Base-by-base conservation (phyloP, 148 eudicot genomes). In the Camellia lanceoleosa region DNA sequence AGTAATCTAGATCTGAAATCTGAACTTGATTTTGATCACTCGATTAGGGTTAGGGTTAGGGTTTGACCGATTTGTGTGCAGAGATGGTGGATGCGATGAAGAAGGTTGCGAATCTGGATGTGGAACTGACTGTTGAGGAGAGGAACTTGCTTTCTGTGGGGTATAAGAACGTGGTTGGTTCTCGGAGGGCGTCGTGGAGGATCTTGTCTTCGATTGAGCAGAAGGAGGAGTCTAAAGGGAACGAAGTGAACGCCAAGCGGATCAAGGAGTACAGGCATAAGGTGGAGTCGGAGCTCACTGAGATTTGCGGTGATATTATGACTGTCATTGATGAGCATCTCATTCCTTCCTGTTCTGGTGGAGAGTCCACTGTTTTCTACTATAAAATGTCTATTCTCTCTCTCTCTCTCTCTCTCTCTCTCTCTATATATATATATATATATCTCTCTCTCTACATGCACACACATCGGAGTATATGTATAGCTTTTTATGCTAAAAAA, bases 131-230 rank as follows among this genome's bases (percentile, higher is more conserved):
- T 12, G 68, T 84, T 68, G 87, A 84, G 54, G 87, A 84, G 77
- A 74, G 87, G 71, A 84, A 84, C 74, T 74, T 84, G 84, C 84
- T 84, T 30, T 84, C 87, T 38, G 87, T 84, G 51, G 87, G 87
- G 18, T 84, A 84, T 64, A 84, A 84, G 84, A 84, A 84, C 52
- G 87, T 84, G 84, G 77, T 84, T 8, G 87, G 87, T 11, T 60
- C 87, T 8, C 83, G 87, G 74, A 78, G 87, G 58, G 87, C 87
- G 5, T 75, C 87, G 15, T 84, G 87, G 87, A 81, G 87, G 79
- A 84, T 84, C 58, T 78, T 84, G 73, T 84, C 84, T 12, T 84
- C 87, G 56, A 81, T 84, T 64, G 84, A 81, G 81, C 87, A 84
- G 71, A 84, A 84, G 72, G 87, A 84, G 73, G 87, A 84, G 20